A percentile compares a stretch with the other conserved stretches of the same genome.
Conservation (phyloP, 1,139 yeast genomes). For the Diutina catenulata region DNA sequence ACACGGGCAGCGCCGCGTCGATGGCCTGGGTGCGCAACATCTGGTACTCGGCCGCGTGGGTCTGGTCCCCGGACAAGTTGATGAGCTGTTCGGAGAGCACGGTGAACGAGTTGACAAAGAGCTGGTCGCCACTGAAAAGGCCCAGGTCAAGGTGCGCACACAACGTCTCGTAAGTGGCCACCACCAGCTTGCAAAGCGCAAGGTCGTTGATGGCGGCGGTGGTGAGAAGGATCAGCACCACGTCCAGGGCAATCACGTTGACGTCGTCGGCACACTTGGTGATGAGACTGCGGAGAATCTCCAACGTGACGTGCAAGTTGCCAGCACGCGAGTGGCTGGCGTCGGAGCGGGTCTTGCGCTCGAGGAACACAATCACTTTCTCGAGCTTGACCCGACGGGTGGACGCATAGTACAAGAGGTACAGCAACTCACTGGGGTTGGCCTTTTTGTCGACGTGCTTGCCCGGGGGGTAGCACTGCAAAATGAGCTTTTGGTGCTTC, state of each 20-base stretch:
- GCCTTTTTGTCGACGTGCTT: slow-evolving; percentile 78
- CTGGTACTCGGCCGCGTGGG: slow-evolving; percentile 38
- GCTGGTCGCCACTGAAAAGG: slow-evolving; percentile 60
- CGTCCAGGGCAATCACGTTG: slow-evolving; percentile 64
- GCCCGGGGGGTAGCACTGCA: slow-evolving; percentile 91
- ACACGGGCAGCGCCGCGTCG: slow-evolving; percentile 30
- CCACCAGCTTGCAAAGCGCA: slow-evolving; percentile 40
- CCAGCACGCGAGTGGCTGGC: slow-evolving; percentile 55
- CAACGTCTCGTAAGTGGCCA: slow-evolving; percentile 42
- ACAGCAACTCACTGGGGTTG: slow-evolving; percentile 82
- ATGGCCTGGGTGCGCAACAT: slow-evolving; percentile 23
- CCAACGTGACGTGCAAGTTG: slow-evolving; percentile 72
- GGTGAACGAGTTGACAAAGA: slow-evolving; percentile 41
- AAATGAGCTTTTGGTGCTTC: slow-evolving; percentile 80
- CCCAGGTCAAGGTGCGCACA: slow-evolving; percentile 58
- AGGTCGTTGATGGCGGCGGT: slow-evolving; percentile 43
- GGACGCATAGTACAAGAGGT: slow-evolving; percentile 82
- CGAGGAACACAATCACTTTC: slow-evolving; percentile 66
- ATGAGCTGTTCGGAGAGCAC: slow-evolving; percentile 28
- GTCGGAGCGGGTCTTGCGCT: slow-evolving; percentile 54
- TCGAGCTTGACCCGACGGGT: slow-evolving; percentile 80
- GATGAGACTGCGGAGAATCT: slow-evolving; percentile 57
- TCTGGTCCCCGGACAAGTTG: slow-evolving; percentile 14
- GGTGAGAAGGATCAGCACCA: slow-evolving; percentile 34
- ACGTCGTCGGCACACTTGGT: slow-evolving; percentile 72